Evolutionary conservation across 164 flowering plant species (phyloP).

Genomic region (Nymphaea colorata): DNA sequence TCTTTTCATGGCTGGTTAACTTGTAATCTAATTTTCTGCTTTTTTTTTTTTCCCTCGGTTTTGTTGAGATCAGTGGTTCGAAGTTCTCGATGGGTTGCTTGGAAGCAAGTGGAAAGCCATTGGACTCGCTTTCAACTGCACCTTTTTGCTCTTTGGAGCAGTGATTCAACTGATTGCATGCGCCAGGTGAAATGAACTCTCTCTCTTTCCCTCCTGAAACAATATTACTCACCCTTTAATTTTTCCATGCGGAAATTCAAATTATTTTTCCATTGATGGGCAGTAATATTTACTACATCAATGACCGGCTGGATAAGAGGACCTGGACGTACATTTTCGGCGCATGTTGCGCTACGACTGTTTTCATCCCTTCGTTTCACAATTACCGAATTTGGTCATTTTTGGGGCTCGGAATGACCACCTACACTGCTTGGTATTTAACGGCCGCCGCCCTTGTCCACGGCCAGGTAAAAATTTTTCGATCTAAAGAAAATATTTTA

Average conservation of each 20-base stretch:
- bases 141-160: conserved; percentile 82
- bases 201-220: background rate
- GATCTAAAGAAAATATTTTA: too few species aligned
- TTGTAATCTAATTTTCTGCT: background rate
- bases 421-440: conserved; percentile 94
- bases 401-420: conserved; percentile 93
- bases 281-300: conserved; percentile 95
- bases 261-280: background rate
- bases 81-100: conserved; percentile 82
- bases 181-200: conserved; percentile 44
- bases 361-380: conserved; percentile 91
- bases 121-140: conserved; percentile 88
- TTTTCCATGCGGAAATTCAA: too few species aligned
- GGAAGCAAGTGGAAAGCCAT: conserved; percentile 90
- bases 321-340: conserved; percentile 98
- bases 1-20: background rate
- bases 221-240: too few species aligned
- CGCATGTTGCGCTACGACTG: conserved; percentile 96
- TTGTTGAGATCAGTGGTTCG: conserved; percentile 62
- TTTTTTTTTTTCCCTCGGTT: background rate
- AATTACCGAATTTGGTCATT: conserved; percentile 95
- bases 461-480: conserved; percentile 52
- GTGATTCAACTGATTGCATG: conserved; percentile 94
- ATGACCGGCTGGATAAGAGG: conserved; percentile 81
- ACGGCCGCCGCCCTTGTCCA: conserved; percentile 62